These are phyloP conservation scores for Fusarium transvaalense DNA, from an alignment of 2,329 filamentous ascomycete genomes.

Conservation along the genomic window DNA sequence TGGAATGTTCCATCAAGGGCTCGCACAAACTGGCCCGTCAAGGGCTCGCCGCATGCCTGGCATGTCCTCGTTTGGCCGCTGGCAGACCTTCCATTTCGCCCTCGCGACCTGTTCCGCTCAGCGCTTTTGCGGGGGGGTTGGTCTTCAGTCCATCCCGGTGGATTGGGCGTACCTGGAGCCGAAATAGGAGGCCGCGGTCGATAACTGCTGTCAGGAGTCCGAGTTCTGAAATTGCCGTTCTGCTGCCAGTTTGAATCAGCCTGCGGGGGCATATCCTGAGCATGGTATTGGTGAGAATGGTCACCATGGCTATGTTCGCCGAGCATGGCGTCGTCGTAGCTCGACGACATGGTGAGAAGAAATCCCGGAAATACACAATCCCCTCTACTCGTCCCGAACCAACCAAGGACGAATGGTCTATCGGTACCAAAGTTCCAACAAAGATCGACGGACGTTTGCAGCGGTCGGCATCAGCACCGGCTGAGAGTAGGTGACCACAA, in stretches of 20 bases:
- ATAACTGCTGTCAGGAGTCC: slow-evolving; percentile 55
- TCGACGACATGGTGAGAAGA: slow-evolving; percentile 59
- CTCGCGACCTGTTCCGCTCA: slow-evolving; percentile 70
- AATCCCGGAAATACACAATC: slow-evolving; percentile 44
- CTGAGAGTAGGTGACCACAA: slow-evolving; percentile 35
- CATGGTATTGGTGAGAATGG: slow-evolving; percentile 37
- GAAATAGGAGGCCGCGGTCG: slow-evolving; percentile 53
- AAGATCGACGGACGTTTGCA: slow-evolving; percentile 51
- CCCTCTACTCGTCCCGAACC: slow-evolving; percentile 47
- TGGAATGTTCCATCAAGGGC: slow-evolving; percentile 95
- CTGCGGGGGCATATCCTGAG: slow-evolving; percentile 50
- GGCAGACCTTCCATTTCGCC: slow-evolving; percentile 65
- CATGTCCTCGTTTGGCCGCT: slow-evolving; percentile 75
- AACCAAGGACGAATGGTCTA: slow-evolving; percentile 42
- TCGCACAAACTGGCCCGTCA: slow-evolving; percentile 96
- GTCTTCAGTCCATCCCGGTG: slow-evolving; percentile 57
- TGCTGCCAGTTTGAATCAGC: slow-evolving; percentile 56
- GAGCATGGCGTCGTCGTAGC: slow-evolving; percentile 59
- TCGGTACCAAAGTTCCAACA: slow-evolving; percentile 52
- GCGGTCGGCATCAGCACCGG: slow-evolving; percentile 57
- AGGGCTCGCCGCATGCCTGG: slow-evolving; percentile 87
- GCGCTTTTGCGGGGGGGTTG: slow-evolving; percentile 61
- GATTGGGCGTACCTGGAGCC: slow-evolving; percentile 51
- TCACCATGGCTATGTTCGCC: slow-evolving; percentile 55
- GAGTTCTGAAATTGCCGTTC: slow-evolving; percentile 53